phyloP scores from a whole-genome alignment of 2,329 filamentous ascomycete genomes.

The Rhynchosporium graminicola region DNA sequence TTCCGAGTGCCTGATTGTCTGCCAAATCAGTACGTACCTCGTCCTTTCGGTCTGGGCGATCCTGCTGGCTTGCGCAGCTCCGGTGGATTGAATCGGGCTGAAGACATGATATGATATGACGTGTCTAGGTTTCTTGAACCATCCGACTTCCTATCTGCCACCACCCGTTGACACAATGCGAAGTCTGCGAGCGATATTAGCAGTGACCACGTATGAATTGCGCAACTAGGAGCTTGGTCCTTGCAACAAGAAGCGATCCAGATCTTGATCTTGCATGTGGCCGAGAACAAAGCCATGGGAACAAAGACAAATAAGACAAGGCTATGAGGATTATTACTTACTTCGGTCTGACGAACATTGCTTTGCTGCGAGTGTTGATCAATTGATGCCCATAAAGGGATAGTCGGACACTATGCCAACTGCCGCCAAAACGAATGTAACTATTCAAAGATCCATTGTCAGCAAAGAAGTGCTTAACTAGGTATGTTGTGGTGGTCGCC shows the following conservation, averaged over 20 bases:
- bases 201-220: neutral
- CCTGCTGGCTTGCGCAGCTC: conserved; percentile 46
- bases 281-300: conserved; percentile 1
- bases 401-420: neutral
- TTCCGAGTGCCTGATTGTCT: neutral
- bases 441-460: conserved; percentile 13
- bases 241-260: neutral
- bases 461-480: neutral
- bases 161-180: conserved; percentile 38
- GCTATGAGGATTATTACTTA: conserved; percentile 25
- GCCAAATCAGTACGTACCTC: conserved; percentile 46
- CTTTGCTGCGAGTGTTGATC: conserved; percentile 25
- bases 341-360: conserved; percentile 39
- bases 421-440: conserved; percentile 11
- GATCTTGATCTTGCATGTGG: neutral
- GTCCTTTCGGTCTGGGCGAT: conserved; percentile 58
- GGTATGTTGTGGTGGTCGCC: neutral
- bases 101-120: conserved; percentile 33
- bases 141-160: conserved; percentile 37
- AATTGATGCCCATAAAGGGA: conserved; percentile 22
- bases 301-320: conserved; percentile 8
- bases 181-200: conserved; percentile 34
- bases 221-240: neutral
- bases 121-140: conserved; percentile 19
- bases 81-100: conserved; percentile 39